phyloP scores from a whole-genome alignment of 495 filamentous ascomycete genomes.

The Aspergillus homomorphus region DNA sequence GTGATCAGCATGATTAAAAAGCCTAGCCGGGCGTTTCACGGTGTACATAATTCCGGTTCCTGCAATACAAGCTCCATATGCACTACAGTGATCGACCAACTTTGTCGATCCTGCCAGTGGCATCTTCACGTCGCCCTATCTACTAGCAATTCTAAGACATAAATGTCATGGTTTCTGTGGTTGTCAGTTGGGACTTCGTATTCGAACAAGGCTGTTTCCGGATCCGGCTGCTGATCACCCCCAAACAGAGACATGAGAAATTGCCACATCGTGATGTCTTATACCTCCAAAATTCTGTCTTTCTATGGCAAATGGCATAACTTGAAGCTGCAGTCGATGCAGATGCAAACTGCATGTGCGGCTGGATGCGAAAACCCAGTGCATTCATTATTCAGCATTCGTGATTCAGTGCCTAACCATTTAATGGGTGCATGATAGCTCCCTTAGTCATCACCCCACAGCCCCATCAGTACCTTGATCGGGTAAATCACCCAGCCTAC shows the following conservation, averaged over 20 bases:
- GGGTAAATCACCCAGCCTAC: neutral
- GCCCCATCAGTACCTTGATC: neutral
- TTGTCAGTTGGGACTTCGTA: neutral
- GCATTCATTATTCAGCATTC: neutral
- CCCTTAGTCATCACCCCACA: neutral
- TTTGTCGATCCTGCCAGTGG: neutral
- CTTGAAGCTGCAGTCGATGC: too few relatives aligned
- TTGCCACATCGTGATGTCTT: neutral
- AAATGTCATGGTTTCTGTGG: neutral
- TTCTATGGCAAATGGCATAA: too few relatives aligned
- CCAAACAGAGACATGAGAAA: neutral
- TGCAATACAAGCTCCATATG: neutral
- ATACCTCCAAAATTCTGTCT: too few relatives aligned
- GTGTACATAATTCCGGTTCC: neutral
- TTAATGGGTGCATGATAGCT: neutral
- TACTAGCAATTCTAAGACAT: neutral
- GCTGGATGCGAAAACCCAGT: neutral
- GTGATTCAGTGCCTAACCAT: neutral
- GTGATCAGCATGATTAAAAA: neutral
- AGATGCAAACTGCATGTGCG: too few relatives aligned
- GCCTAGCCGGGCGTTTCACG: neutral
- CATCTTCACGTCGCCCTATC: neutral
- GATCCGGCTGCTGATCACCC: neutral
- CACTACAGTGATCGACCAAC: neutral
- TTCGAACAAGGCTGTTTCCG: neutral